These are phyloP conservation scores for Triticum aestivum DNA, from an alignment of 176 grass and related monocot genomes.

Conservation along the genomic window DNA sequence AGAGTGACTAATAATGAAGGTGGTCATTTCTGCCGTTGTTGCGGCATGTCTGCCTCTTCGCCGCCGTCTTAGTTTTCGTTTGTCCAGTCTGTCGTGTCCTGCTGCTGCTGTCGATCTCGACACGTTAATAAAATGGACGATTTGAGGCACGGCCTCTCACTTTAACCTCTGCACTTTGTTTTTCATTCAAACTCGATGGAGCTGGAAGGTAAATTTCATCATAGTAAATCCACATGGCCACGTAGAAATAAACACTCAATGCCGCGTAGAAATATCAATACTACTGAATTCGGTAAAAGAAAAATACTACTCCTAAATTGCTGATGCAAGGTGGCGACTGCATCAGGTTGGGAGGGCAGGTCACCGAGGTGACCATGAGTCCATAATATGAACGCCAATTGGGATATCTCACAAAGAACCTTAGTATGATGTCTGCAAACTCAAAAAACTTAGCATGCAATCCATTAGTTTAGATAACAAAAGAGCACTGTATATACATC, in stretches of 20 bases:
- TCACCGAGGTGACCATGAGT: background rate
- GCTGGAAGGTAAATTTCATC: background rate
- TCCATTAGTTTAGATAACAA: background rate
- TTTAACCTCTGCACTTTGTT: background rate
- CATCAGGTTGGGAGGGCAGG: too few relatives aligned
- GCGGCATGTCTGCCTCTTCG: background rate
- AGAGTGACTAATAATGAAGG: background rate
- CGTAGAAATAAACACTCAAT: background rate
- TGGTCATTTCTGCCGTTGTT: background rate
- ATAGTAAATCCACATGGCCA: background rate
- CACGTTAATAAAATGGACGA: slow-evolving; percentile 6
- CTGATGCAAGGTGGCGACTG: too few relatives aligned
- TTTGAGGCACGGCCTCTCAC: background rate
- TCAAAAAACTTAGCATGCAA: background rate
- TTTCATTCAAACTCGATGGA: background rate
- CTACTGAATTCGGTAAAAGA: too few relatives aligned
- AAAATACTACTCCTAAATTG: too few relatives aligned
- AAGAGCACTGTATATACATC: slow-evolving; percentile 14
- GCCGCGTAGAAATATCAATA: too few relatives aligned
- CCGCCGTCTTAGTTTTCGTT: background rate
- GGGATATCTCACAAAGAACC: background rate
- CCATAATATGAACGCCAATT: too few relatives aligned
- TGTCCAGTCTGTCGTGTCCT: background rate
- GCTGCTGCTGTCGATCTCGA: background rate
- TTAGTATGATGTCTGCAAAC: background rate